Evolutionary conservation across 2,329 filamentous ascomycete genomes (phyloP), one percentile per base, ranked within the genome.

Genomic region (Arthroderma sp.): DNA sequence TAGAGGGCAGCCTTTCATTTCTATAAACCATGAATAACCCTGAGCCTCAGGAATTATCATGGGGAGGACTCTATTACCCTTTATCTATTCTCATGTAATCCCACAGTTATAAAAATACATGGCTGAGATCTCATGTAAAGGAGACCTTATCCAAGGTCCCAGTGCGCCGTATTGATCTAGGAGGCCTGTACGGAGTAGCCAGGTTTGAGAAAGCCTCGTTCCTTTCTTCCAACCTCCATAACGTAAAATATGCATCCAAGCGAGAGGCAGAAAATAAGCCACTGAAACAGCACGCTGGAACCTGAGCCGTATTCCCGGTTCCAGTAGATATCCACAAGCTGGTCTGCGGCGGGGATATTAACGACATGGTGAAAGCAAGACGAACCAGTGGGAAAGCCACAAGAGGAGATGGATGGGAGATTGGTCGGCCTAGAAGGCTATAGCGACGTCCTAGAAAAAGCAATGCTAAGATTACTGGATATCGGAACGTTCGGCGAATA

Each of bases 221-320:
- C 44, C 25, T 51, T 33, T 33, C 44, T 31, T 33, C 23, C 44
- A 51, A 31, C 44, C 15, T n/a, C 44, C 44, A 19, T 51, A 9
- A 51, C 28, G 44, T 51, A 51, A 33, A 33, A 19, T 7, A 31
- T 51, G 44, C 44, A 51, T 6, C 41, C 23, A 51, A 51, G 25
- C 23, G 44, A 51, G 23, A 51, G 44, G 25, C 44, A 51, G 25
- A 17, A 51, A 51, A n/a, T 8, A 51, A 51, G 44, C 25, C 25
- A 51, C 44, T 51, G 44, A n/a, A 51, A 51, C 44, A 25, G 15
- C 33, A n/a, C 11, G 13, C n/a, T 51, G 44, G 15, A 51, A n/a
- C 28, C 44, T 51, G 28, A n/a, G 44, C 44, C 44, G 44, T 33
- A 13, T 51, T 51, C 44, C 44, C 44, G 44, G 44, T 51, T 51